These are phyloP conservation scores for Hura crepitans DNA, from an alignment of 441 rosid species.

Conservation along the genomic window DNA sequence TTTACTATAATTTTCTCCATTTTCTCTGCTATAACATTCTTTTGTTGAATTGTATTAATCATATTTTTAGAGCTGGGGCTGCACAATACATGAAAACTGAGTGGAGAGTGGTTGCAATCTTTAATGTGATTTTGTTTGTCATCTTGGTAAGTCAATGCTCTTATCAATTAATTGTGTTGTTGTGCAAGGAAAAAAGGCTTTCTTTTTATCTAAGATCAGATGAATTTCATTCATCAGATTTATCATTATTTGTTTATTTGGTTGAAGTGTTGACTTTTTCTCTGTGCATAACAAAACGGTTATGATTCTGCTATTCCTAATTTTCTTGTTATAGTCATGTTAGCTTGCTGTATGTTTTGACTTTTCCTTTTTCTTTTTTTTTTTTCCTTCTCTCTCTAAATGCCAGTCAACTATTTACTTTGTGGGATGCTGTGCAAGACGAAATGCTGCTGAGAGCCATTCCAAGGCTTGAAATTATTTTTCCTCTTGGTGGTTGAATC, in stretches of 20 bases:
- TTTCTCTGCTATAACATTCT: not conserved
- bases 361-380: not conserved
- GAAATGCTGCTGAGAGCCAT: slow-evolving; percentile 48
- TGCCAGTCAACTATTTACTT: slow-evolving; percentile 68
- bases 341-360: not conserved
- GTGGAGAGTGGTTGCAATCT: slow-evolving; percentile 86
- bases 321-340: not conserved
- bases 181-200: slow-evolving; percentile 1
- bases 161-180: not conserved
- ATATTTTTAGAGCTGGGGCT: slow-evolving; percentile 71
- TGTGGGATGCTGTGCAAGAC: slow-evolving; percentile 89
- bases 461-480: slow-evolving; percentile 55
- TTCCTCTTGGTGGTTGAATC: no score
- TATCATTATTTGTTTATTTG: not conserved
- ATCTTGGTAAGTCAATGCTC: slow-evolving; percentile 54
- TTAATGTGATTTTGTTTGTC: slow-evolving; percentile 60
- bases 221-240: not conserved
- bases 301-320: not conserved
- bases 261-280: not conserved
- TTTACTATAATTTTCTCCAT: not conserved
- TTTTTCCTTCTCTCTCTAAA: not conserved
- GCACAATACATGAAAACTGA: slow-evolving; percentile 90
- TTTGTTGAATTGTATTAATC: not conserved
- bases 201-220: not conserved
- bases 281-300: not conserved